A percentile compares a stretch with the other conserved stretches of the same genome.
Evolutionary conservation across 1,284 basidiomycete species (phyloP).

Genomic region (Puccinia polysora): DNA sequence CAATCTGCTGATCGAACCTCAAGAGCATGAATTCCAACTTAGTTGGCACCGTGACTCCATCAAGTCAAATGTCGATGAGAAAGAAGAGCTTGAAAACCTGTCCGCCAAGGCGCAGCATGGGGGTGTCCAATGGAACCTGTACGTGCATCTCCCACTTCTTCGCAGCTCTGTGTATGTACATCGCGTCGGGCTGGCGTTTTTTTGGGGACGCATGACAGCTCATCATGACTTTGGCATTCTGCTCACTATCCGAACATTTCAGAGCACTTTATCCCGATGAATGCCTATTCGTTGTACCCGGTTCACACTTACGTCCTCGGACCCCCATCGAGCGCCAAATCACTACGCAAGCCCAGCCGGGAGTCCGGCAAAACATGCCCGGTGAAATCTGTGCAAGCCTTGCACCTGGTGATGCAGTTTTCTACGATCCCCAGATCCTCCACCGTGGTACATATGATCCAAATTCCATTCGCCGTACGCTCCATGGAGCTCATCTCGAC

Average conservation of each 20-base stretch:
- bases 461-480: conserved; percentile 21
- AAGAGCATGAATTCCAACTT: conserved; percentile 20
- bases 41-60: conserved; percentile 35
- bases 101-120: conserved; percentile 6
- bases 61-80: conserved; percentile 19
- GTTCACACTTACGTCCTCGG: conserved; percentile 25
- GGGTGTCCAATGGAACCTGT: conserved; percentile 39
- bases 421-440: conserved; percentile 31
- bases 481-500: conserved; percentile 28
- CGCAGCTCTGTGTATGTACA: no score
- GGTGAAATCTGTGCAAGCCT: conserved; percentile 6
- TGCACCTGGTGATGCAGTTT: conserved; percentile 24
- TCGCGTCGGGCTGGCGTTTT: no score
- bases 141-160: background rate
- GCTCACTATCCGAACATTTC: no score
- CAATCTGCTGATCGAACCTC: conserved; percentile 27
- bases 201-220: no score
- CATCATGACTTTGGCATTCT: no score
- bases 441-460: conserved; percentile 30
- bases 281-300: conserved; percentile 27
- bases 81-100: conserved; percentile 11
- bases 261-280: conserved; percentile 32
- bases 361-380: background rate
- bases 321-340: conserved; percentile 16
- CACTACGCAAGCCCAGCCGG: background rate